Evolutionary conservation across 805 yeast species (phyloP).

Genomic region (Candida silvicultrix): DNA sequence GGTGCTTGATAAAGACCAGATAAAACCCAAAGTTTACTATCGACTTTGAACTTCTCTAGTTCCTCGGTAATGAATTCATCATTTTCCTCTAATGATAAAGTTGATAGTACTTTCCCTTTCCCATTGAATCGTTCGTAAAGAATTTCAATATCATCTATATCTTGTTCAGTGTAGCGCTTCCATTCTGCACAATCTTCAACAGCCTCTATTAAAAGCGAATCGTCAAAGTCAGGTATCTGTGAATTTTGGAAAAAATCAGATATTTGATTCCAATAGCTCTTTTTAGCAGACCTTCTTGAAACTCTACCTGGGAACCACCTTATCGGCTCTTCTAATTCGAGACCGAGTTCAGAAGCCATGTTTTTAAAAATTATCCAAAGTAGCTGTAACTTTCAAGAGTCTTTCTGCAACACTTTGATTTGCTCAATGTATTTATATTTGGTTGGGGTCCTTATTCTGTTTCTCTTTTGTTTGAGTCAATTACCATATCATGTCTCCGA

Average conservation of each 20-base stretch:
- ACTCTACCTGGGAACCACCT: neutral
- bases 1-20: constrained; percentile 17
- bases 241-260: constrained; percentile 7
- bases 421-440: too few species aligned
- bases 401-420: too few species aligned
- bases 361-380: neutral
- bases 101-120: neutral
- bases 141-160: constrained; percentile 7
- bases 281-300: constrained; percentile 8
- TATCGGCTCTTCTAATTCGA: neutral
- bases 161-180: constrained; percentile 16
- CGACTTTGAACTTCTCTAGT: neutral
- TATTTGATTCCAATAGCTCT: constrained; percentile 3
- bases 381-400: too few species aligned
- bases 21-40: constrained; percentile 14
- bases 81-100: neutral
- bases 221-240: constrained; percentile 4
- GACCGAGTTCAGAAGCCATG: neutral
- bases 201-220: constrained; percentile 3
- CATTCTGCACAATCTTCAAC: constrained; percentile 12
- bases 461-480: too few species aligned
- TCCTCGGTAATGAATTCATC: neutral
- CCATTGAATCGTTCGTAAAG: neutral
- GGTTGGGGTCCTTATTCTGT: too few species aligned
- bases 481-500: too few species aligned